These are phyloP conservation scores for Plasmodium fragile DNA, from an alignment of 169 alveolate species.

Conservation along the genomic window DNA sequence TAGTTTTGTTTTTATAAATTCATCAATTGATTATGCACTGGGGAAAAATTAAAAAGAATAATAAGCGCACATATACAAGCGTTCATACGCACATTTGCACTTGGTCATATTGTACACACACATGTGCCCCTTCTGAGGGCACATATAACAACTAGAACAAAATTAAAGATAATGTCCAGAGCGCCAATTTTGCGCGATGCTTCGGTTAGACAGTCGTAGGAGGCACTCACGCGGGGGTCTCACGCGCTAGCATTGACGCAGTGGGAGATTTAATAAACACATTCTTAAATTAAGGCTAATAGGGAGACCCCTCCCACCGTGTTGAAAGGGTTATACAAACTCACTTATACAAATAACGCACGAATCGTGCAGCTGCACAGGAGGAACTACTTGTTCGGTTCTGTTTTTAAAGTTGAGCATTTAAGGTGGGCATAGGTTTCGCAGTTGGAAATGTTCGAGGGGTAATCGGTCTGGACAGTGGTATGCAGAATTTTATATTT, in stretches of 20 bases:
- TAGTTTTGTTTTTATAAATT: slow-evolving; percentile 4
- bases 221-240: not conserved
- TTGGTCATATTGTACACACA: not conserved
- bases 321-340: not conserved
- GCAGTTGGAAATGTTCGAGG: slow-evolving; percentile 84
- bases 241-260: not conserved
- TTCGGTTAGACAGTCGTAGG: not conserved
- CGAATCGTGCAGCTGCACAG: not conserved
- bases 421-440: slow-evolving; percentile 88
- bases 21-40: not conserved
- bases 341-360: not conserved
- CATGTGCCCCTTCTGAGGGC: not conserved
- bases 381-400: slow-evolving; percentile 3
- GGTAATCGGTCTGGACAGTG: slow-evolving; percentile 90
- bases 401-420: slow-evolving; percentile 78
- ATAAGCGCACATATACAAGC: not conserved
- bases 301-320: not conserved
- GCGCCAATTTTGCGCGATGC: not conserved
- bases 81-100: not conserved
- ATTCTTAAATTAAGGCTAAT: not conserved
- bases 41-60: slow-evolving; percentile 7
- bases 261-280: not conserved
- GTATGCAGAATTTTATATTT: slow-evolving; percentile 89
- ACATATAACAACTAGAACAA: not conserved
- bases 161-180: not conserved